Evolutionary conservation across 176 grass and related monocot genomes (phyloP), one percentile per base, ranked within the genome.

Genomic region (Stipa capillata): DNA sequence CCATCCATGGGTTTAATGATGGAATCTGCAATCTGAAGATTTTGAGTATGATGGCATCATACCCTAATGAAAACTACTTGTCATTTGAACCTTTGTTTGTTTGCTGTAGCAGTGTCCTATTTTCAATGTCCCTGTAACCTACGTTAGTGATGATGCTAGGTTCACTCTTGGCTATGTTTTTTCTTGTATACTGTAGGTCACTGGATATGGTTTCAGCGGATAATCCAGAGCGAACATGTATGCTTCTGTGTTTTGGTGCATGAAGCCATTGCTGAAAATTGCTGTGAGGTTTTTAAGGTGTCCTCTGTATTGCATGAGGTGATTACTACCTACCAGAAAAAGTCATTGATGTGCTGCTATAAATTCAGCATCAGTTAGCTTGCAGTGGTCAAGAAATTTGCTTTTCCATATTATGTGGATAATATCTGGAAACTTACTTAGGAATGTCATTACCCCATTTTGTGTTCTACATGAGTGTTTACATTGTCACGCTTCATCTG

Each of bases 261-360:
- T 74, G 17, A 42, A 65, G 61, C 51, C 13, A 53, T 77, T 77
- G 18, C 53, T 77, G 51, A 60, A 74, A 81, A 73, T 73, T 69
- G 51, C 45, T 77, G 25, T 80, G 4, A 45, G 33, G 45, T 45
- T 78, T 77, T 58, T 77, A 65, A 48, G 72, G 14, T 53, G 45
- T 49, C 49, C 23, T 73, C 31, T 74, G 20, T 83, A 79, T 78
- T 83, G 54, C 35, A 53, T 68, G 71, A 81, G 87, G 82, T 89
- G 77, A 85, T 70, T 76, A 76, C 63, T 85, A 63, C 65, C 65
- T 39, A 80, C 55, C 82, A 82, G 49, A 82, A 68, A 79, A 62
- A 31, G 55, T 90, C 66, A 48, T 82, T 74, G 79, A 43, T 78
- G 20, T 78, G 55, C 36, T 78, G 64, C 48, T 44, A 72, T 16